These are phyloP conservation scores for Chlamydomonas sp. DNA, from an alignment of 139 green algal species.

Conservation along the genomic window DNA sequence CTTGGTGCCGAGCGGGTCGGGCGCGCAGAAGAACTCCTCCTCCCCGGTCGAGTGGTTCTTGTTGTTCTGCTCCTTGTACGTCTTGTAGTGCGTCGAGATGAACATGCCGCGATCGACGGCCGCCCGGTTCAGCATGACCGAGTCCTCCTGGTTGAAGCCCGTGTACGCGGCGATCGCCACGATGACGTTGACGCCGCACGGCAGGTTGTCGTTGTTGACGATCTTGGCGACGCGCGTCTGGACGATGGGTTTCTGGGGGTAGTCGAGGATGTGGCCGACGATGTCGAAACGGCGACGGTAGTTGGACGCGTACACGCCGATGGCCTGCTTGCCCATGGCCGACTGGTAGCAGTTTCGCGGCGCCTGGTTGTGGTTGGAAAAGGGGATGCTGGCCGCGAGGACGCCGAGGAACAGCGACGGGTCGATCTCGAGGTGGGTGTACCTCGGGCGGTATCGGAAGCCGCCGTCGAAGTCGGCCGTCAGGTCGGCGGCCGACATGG, in stretches of 20 bases:
- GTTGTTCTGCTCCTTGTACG: conserved; percentile 21
- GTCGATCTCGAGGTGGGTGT: conserved; percentile 67
- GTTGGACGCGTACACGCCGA: conserved; percentile 59
- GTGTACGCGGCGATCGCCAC: conserved; percentile 56
- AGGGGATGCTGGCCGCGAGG: conserved; percentile 52
- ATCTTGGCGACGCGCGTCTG: background rate
- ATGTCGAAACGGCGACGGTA: conserved; percentile 31
- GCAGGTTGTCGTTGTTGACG: conserved; percentile 12
- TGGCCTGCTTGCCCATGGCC: conserved; percentile 47
- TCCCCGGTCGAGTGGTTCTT: conserved; percentile 18
- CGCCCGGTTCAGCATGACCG: conserved; percentile 45
- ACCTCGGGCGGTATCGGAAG: conserved; percentile 49
- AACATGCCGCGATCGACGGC: conserved; percentile 58
- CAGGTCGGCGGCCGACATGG: conserved; percentile 5
- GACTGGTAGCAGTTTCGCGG: conserved; percentile 64
- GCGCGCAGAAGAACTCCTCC: conserved; percentile 47
- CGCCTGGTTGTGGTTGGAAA: conserved; percentile 59
- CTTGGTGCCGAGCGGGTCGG: conserved; percentile 14
- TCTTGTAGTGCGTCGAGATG: conserved; percentile 39
- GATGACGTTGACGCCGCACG: conserved; percentile 40
- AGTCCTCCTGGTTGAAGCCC: conserved; percentile 71
- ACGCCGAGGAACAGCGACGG: conserved; percentile 51
- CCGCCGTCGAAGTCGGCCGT: no score
- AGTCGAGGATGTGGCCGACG: conserved; percentile 30
- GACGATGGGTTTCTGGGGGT: conserved; percentile 41